These are phyloP conservation scores for Backusella sp. DNA, from an alignment of 192 early-diverging fungal genomes.

Conservation along the genomic window DNA sequence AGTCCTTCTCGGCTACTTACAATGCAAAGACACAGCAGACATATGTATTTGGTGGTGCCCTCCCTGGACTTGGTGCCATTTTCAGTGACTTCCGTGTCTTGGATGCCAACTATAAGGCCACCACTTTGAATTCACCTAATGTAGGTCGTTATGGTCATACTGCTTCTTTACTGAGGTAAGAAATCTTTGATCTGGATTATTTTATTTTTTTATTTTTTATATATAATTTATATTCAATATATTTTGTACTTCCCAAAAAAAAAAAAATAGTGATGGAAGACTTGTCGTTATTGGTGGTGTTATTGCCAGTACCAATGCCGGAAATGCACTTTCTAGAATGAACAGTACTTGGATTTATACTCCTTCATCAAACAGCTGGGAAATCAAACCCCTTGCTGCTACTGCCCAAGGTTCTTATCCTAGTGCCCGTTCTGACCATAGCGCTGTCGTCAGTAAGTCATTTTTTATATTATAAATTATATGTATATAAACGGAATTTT, in stretches of 20 bases:
- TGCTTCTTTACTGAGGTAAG: conserved; percentile 20
- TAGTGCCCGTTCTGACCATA: conserved; percentile 20
- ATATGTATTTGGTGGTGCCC: conserved; percentile 23
- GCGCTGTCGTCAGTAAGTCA: conserved; percentile 27
- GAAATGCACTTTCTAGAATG: conserved; percentile 1
- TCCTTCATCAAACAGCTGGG: conserved; percentile 21
- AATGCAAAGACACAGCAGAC: background rate
- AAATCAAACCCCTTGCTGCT: background rate
- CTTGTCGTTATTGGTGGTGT: conserved; percentile 35
- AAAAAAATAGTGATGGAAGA: conserved; percentile 24
- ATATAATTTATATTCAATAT: conserved; percentile 6
- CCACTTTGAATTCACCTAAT: conserved; percentile 1
- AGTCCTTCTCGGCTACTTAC: background rate
- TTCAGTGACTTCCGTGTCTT: conserved; percentile 12
- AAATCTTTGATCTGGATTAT: background rate
- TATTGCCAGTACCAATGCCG: background rate
- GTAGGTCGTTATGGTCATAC: conserved; percentile 25
- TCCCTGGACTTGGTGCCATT: background rate
- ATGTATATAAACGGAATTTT: background rate
- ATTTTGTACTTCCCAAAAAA: background rate
- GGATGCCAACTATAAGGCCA: background rate
- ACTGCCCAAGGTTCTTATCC: background rate
- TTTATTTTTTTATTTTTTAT: background rate
- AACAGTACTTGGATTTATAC: conserved; percentile 16
- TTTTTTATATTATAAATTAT: background rate